phyloP scores from a whole-genome alignment of 495 filamentous ascomycete species.

The Articulospora tetracladia region DNA sequence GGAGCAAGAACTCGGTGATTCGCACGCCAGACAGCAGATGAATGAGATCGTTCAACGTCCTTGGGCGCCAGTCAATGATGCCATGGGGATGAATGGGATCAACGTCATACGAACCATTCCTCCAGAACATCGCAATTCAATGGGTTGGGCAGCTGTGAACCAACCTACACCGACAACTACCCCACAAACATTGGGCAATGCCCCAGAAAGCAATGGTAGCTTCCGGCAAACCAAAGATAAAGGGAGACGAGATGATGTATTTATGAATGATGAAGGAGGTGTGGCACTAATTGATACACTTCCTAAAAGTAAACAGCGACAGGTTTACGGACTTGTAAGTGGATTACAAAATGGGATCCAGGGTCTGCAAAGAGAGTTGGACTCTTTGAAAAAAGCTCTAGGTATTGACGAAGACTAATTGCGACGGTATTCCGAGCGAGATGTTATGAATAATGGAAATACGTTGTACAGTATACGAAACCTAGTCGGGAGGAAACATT shows the following conservation, averaged over 20 bases:
- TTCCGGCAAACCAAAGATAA: conserved; percentile 10
- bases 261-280: conserved; percentile 13
- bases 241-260: conserved; percentile 13
- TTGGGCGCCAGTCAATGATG: conserved; percentile 22
- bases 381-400: conserved; percentile 21
- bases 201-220: not conserved
- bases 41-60: conserved; percentile 15
- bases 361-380: conserved; percentile 22
- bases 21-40: conserved; percentile 16
- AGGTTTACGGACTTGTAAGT: conserved; percentile 23
- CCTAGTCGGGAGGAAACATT: too few species aligned
- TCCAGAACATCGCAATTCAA: conserved; percentile 1
- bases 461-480: not conserved
- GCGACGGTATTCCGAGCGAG: not conserved
- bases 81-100: conserved; percentile 4
- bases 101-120: not conserved
- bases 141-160: conserved; percentile 24
- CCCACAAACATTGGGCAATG: not conserved
- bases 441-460: not conserved
- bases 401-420: conserved; percentile 23
- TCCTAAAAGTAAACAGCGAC: conserved; percentile 24
- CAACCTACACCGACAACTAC: conserved; percentile 6
- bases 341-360: conserved; percentile 25
- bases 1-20: conserved; percentile 16
- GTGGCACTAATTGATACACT: conserved; percentile 21